Evolutionary conservation across 768 basidiomycete species (phyloP).

Genomic region (Russula brevipes): DNA sequence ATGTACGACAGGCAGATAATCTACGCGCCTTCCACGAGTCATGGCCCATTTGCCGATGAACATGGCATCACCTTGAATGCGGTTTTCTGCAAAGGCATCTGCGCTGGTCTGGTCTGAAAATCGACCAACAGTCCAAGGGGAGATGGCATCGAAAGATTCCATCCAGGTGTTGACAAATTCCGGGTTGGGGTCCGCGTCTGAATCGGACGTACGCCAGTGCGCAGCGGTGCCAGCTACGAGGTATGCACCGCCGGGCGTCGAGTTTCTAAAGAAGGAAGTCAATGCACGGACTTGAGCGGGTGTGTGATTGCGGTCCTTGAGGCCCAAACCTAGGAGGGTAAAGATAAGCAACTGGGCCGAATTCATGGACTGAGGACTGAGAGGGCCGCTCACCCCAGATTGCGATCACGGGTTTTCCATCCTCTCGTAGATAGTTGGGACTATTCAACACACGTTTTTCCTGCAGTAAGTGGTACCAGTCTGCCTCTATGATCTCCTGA

Average conservation of each 20-base stretch:
- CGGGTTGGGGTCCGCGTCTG: slow-evolving; percentile 65
- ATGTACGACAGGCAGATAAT: slow-evolving; percentile 79
- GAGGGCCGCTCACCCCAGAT: slow-evolving; percentile 52
- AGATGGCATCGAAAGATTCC: slow-evolving; percentile 73
- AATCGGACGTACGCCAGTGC: slow-evolving; percentile 66
- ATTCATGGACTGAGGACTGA: too few species aligned
- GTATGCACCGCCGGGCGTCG: slow-evolving; percentile 68
- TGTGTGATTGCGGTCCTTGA: slow-evolving; percentile 55
- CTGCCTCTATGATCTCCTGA: slow-evolving; percentile 58
- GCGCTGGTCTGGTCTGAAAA: slow-evolving; percentile 57
- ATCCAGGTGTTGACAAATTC: slow-evolving; percentile 66
- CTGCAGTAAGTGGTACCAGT: slow-evolving; percentile 68
- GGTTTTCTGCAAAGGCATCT: slow-evolving; percentile 56
- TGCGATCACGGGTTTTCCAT: slow-evolving; percentile 63
- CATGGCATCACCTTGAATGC: slow-evolving; percentile 60
- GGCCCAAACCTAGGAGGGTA: slow-evolving; percentile 57
- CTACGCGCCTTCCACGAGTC: slow-evolving; percentile 45
- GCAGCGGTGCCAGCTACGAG: slow-evolving; percentile 66
- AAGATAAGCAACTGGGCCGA: not conserved
- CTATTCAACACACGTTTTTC: slow-evolving; percentile 59
- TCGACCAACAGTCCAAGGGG: slow-evolving; percentile 79
- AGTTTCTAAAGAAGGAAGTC: slow-evolving; percentile 50
- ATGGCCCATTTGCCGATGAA: slow-evolving; percentile 43
- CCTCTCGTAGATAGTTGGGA: slow-evolving; percentile 68
- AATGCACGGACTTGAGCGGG: slow-evolving; percentile 55